Percentiles rank a stretch among this genome's conserved stretches.
phyloP scores from a whole-genome alignment of 1,284 basidiomycete species.

The Ustilago cynodontis region DNA sequence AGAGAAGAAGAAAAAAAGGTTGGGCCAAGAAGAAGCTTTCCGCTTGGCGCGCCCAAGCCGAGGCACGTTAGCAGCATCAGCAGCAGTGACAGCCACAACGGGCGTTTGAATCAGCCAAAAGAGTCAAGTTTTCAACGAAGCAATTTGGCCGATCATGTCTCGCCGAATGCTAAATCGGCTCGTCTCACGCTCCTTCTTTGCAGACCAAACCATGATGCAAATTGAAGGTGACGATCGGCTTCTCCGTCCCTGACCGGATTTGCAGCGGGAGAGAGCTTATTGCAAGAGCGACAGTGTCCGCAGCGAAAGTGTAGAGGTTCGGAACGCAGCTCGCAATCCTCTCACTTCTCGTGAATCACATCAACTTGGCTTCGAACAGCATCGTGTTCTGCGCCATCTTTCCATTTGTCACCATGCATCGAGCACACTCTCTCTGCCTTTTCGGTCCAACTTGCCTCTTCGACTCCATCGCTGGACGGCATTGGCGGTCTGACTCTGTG shows the following conservation, averaged over 20 bases:
- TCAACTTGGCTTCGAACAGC: neutral
- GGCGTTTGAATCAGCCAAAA: neutral
- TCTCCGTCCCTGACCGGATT: neutral
- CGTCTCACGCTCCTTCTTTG: neutral
- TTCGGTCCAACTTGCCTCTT: neutral
- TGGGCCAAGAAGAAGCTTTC: neutral
- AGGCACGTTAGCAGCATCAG: conserved; percentile 29
- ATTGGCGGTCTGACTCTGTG: neutral
- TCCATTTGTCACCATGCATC: neutral
- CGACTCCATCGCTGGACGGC: neutral
- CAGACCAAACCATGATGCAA: neutral
- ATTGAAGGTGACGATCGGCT: neutral
- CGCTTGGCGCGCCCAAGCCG: conserved; percentile 24
- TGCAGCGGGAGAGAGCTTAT: neutral
- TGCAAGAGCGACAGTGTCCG: neutral
- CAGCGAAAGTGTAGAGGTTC: neutral
- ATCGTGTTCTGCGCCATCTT: neutral
- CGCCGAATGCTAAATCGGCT: conserved; percentile 1
- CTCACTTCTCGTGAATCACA: neutral
- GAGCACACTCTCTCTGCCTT: neutral
- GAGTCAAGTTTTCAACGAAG: neutral
- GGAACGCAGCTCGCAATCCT: conserved; percentile 3
- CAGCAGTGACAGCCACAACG: neutral
- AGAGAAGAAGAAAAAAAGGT: neutral
- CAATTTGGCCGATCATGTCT: conserved; percentile 3